Base-by-base conservation (phyloP, 495 filamentous ascomycete genomes). In the Wilcoxina mikolae region DNA sequence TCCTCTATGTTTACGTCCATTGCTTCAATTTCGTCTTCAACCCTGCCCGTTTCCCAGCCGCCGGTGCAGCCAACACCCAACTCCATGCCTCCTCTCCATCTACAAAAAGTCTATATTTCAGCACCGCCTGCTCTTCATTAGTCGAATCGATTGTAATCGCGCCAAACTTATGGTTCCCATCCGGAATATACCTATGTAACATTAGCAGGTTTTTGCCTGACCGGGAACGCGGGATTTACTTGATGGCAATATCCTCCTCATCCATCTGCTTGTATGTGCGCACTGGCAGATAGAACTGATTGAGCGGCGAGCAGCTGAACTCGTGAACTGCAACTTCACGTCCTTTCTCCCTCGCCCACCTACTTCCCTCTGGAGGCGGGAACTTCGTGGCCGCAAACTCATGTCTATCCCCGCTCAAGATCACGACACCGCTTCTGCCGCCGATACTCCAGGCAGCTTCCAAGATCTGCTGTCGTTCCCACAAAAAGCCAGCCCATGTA, bases 301-400 rank as follows among this genome's bases (percentile, higher is more conserved):
- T 90, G 35, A 96, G 64, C 22, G 91, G 91, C 49, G 85, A 87
- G 12, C 82, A 84, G 38, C 81, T 86, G 65, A 94, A 96, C 68
- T 96, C 90, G 59, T 87, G 78, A 0, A 93, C 78, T 0, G 83
- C 78, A 11, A 38, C 17, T 4, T 35, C 49, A 11, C 23, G 9
- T 9, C 11, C 9, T 17, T 52, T 52, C 28, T 52, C 49, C 49
- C 20, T 38, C 7, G 49, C 49, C 49, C 49, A 52, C 5, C 49
- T 17, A 23, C 28, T 38, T 41, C 33, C 49, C 17, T 38, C 29
- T 4, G 49, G 60, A 22, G 87, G 84, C 42, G 84, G 84, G 3
- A 84, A 84, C 69, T 94, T 94, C 0, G 89, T 95, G 0, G 90
- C 87, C 24, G 83, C 91, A 66, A 96, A 96, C 67, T 98, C 91